Evolutionary conservation across 345 rosid genomes (phyloP).

Genomic region (Laguncularia racemosa): DNA sequence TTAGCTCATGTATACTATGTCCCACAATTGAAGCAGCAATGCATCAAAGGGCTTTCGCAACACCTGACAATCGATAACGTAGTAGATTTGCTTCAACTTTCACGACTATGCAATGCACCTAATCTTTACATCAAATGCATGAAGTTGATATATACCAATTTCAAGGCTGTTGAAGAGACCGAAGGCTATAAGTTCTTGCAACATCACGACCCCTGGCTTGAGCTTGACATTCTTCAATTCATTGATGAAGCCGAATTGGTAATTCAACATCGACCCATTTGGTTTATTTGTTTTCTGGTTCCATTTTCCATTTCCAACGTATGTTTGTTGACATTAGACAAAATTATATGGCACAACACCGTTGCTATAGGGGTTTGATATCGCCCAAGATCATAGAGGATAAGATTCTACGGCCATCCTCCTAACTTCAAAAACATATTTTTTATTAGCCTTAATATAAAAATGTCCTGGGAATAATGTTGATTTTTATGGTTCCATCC

Average conservation of each 20-base stretch:
- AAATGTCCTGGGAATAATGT: too few relatives aligned
- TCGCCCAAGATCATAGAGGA: too few relatives aligned
- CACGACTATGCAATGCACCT: constrained; percentile 72
- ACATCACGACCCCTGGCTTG: constrained; percentile 61
- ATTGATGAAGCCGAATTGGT: constrained; percentile 71
- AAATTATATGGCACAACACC: too few relatives aligned
- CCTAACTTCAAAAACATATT: too few relatives aligned
- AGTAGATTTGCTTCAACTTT: constrained; percentile 72
- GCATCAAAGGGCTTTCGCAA: constrained; percentile 34
- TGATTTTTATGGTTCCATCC: too few relatives aligned
- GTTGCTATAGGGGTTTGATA: too few relatives aligned
- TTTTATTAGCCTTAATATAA: too few relatives aligned
- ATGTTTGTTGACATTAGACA: too few relatives aligned
- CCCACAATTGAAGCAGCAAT: constrained; percentile 56
- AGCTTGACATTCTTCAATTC: constrained; percentile 74
- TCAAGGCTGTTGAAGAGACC: constrained; percentile 48
- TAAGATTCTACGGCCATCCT: too few relatives aligned
- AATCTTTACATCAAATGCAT: constrained; percentile 58
- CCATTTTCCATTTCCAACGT: too few relatives aligned
- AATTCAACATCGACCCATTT: background rate
- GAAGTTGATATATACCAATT: constrained; percentile 38
- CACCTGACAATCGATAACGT: constrained; percentile 58
- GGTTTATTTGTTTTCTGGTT: background rate
- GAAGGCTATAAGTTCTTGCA: constrained; percentile 87
- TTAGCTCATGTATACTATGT: constrained; percentile 74